phyloP scores from a whole-genome alignment of 805 yeast species.

The Metschnikowia baotianmanensis region DNA sequence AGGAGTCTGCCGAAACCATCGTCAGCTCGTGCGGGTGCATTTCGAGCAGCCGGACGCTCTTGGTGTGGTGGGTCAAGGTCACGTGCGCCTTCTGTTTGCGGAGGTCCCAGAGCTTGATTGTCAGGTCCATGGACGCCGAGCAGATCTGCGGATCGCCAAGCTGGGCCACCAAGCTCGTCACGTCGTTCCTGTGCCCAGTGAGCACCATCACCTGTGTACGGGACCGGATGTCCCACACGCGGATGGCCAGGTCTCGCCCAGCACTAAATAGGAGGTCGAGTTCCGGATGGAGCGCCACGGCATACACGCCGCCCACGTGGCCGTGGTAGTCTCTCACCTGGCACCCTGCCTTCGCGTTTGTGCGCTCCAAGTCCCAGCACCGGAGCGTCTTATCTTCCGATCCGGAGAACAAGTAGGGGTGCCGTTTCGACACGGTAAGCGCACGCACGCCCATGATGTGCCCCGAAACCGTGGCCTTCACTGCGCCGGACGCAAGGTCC shows the following conservation, averaged over 20 bases:
- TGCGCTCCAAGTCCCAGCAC: conserved; percentile 95
- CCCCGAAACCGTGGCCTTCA: conserved; percentile 80
- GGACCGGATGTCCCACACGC: conserved; percentile 93
- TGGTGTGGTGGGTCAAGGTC: conserved; percentile 80
- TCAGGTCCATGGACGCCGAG: conserved; percentile 79
- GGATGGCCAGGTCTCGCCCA: conserved; percentile 80
- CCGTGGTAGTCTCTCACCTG: conserved; percentile 87
- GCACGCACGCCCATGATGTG: conserved; percentile 89
- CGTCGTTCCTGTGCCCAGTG: conserved; percentile 76
- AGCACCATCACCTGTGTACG: conserved; percentile 71
- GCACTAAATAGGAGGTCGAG: conserved; percentile 81
- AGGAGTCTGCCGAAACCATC: conserved; percentile 77
- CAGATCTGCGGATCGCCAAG: conserved; percentile 82
- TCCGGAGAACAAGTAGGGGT: conserved; percentile 87
- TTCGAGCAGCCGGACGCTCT: conserved; percentile 72
- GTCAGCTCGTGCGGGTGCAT: conserved; percentile 69
- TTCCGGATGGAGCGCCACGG: conserved; percentile 84
- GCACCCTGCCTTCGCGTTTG: conserved; percentile 52
- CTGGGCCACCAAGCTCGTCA: conserved; percentile 66
- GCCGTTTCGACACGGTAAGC: conserved; percentile 64
- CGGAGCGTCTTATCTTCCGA: conserved; percentile 91
- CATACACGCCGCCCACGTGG: conserved; percentile 84
- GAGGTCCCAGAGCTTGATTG: conserved; percentile 87
- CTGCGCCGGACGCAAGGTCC: conserved; percentile 72
- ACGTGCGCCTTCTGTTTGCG: conserved; percentile 71